Evolutionary conservation across 2,329 filamentous ascomycete genomes (phyloP).

Genomic region (Grosmannia huntii): DNA sequence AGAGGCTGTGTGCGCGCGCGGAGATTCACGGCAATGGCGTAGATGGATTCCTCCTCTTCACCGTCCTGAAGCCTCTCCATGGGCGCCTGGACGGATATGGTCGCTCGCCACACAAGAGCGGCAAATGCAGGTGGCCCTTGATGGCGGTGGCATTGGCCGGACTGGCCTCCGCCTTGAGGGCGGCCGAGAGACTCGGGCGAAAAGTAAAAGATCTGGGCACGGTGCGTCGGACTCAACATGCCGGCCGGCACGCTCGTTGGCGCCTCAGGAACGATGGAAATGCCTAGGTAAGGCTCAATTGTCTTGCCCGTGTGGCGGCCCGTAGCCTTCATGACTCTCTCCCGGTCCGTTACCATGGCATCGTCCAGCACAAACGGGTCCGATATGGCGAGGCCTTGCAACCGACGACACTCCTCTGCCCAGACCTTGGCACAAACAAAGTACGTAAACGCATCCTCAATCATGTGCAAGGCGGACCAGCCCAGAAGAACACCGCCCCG

Average conservation of each 20-base stretch:
- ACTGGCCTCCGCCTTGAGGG: neutral
- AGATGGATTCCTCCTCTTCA: neutral
- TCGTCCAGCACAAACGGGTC: neutral
- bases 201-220: neutral
- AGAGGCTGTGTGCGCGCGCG: neutral
- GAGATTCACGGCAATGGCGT: neutral
- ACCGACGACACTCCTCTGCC: neutral
- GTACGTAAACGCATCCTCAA: neutral
- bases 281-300: neutral
- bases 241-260: neutral
- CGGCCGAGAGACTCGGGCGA: neutral
- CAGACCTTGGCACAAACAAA: neutral
- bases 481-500: neutral
- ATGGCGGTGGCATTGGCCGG: neutral
- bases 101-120: neutral
- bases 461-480: neutral
- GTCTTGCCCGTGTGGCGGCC: neutral
- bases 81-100: neutral
- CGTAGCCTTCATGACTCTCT: neutral
- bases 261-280: neutral
- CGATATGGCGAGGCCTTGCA: neutral
- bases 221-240: neutral
- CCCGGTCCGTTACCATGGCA: neutral
- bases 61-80: neutral
- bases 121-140: neutral